These are phyloP conservation scores for Primulina tabacum DNA, from an alignment of 257 asterid genomes.

Conservation along the genomic window DNA sequence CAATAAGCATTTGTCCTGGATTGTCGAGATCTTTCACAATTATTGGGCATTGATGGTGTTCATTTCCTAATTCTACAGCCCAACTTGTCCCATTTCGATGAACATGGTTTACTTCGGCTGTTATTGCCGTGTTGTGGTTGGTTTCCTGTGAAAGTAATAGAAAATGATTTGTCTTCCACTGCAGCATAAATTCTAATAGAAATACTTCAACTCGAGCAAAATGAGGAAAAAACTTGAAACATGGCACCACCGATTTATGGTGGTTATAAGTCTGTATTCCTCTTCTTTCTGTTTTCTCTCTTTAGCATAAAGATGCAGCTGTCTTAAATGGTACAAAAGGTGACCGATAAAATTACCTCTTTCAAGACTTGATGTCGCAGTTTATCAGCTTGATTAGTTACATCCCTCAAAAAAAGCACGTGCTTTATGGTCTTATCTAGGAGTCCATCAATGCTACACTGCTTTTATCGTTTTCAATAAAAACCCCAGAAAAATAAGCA, in stretches of 20 bases:
- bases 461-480: conserved; percentile 25
- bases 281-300: neutral
- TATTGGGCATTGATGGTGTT: conserved; percentile 62
- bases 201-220: neutral
- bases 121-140: conserved; percentile 29
- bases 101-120: conserved; percentile 35
- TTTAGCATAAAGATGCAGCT: conserved; percentile 5
- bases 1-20: conserved; percentile 86
- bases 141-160: conserved; percentile 34
- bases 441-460: conserved; percentile 98
- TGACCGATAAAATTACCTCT: conserved; percentile 41
- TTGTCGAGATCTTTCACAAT: conserved; percentile 75
- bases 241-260: neutral
- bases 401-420: conserved; percentile 70
- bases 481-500: neutral
- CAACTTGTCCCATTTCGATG: conserved; percentile 70
- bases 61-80: conserved; percentile 77
- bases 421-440: conserved; percentile 86
- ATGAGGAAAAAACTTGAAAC: neutral
- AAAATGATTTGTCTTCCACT: conserved; percentile 1
- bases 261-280: neutral
- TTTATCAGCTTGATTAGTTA: conserved; percentile 67
- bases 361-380: conserved; percentile 44
- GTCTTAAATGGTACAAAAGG: neutral
- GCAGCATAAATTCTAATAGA: neutral